A percentile compares a stretch with the other conserved stretches of the same genome.
Evolutionary conservation across 495 filamentous ascomycete genomes (phyloP).

Genomic region (Talaromyces nanjingensis): DNA sequence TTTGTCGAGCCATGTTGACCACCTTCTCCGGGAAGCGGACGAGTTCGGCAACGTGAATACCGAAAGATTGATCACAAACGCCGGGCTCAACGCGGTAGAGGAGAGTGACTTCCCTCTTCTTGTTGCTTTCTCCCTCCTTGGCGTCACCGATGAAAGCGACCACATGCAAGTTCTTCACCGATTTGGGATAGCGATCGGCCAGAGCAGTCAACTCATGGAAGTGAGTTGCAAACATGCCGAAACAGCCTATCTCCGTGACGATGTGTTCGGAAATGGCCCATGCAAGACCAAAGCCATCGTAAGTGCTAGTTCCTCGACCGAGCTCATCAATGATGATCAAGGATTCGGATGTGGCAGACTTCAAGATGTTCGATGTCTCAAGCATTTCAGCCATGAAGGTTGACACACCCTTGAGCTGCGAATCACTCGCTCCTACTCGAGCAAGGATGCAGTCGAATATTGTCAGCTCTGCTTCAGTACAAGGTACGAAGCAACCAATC

Average conservation of each 20-base stretch:
- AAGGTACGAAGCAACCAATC: slow-evolving; percentile 93
- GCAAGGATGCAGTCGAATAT: slow-evolving; percentile 98
- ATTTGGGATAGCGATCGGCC: slow-evolving; percentile 69
- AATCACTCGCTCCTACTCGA: slow-evolving; percentile 90
- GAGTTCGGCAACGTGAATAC: slow-evolving; percentile 96
- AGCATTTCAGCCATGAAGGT: slow-evolving; percentile 99
- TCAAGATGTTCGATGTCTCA: slow-evolving; percentile 96
- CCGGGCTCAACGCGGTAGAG: slow-evolving; percentile 95
- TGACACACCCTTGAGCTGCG: slow-evolving; percentile 93
- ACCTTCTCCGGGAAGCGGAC: slow-evolving; percentile 98
- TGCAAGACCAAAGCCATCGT: slow-evolving; percentile 95
- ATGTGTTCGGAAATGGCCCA: slow-evolving; percentile 99
- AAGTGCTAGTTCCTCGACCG: slow-evolving; percentile 95
- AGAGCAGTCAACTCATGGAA: slow-evolving; percentile 97
- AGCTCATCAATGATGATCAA: slow-evolving; percentile 98
- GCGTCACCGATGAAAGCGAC: slow-evolving; percentile 83
- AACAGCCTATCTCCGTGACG: slow-evolving; percentile 87
- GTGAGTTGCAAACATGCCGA: slow-evolving; percentile 92
- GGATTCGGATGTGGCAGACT: slow-evolving; percentile 87
- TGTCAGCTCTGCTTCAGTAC: slow-evolving; percentile 80
- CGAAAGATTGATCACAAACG: slow-evolving; percentile 94
- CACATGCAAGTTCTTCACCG: slow-evolving; percentile 87
- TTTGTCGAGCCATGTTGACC: slow-evolving; percentile 95
- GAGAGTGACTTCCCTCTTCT: slow-evolving; percentile 79
- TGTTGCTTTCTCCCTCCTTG: slow-evolving; percentile 28